Conservation (phyloP, 192 early-diverging fungal species). For the Backusella tarrabulga region DNA sequence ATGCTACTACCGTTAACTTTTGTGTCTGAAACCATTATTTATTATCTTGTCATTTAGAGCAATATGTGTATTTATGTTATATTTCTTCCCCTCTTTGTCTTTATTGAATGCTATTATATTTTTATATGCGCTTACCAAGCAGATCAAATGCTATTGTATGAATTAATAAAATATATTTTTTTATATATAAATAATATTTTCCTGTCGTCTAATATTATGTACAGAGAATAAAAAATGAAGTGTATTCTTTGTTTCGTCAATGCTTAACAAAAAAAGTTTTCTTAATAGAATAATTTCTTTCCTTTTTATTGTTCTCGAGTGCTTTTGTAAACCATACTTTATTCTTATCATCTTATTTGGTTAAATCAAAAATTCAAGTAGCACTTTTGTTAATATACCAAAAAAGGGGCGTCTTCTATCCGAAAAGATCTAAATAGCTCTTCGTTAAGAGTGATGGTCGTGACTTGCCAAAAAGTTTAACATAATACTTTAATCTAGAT, state of each 20-base stretch:
- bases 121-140: neutral
- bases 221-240: neutral
- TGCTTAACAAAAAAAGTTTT: neutral
- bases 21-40: neutral
- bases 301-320: neutral
- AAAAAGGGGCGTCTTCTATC: neutral
- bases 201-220: neutral
- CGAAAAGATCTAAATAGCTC: neutral
- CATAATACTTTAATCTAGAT: neutral
- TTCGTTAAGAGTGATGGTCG: neutral
- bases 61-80: neutral
- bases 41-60: neutral
- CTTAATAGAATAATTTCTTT: neutral
- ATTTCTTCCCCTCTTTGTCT: neutral
- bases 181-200: neutral
- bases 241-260: neutral
- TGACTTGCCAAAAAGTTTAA: neutral
- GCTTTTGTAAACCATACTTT: neutral
- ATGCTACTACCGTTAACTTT: neutral
- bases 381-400: neutral
- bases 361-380: neutral
- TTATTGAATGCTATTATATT: neutral
- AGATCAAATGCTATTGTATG: neutral
- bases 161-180: conserved; percentile 2
- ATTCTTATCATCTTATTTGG: neutral